A percentile compares a stretch with the other conserved stretches of the same genome.
Evolutionary conservation across 441 rosid species (phyloP).

Genomic region (Geranium incanum): DNA sequence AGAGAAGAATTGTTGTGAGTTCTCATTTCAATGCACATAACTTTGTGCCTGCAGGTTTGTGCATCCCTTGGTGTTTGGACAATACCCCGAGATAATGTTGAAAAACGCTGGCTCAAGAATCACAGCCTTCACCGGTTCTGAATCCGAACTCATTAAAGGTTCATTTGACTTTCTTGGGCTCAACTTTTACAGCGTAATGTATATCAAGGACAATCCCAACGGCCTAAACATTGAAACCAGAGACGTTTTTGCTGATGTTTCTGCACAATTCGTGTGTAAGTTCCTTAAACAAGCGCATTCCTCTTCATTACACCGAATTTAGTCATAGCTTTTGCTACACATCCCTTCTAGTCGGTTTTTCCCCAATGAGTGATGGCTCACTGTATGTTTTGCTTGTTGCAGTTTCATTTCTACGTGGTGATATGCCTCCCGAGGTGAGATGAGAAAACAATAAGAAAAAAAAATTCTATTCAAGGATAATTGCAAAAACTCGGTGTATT

Average conservation of each 20-base stretch:
- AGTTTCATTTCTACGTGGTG: neutral
- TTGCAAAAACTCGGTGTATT: neutral
- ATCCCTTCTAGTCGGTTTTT: neutral
- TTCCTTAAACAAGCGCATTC: neutral
- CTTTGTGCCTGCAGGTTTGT: slow-evolving; percentile 18
- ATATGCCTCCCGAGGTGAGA: neutral
- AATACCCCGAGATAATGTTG: slow-evolving; percentile 22
- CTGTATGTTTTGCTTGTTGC: neutral
- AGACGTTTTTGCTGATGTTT: slow-evolving; percentile 17
- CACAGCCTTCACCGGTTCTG: slow-evolving; percentile 19
- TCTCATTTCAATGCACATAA: neutral
- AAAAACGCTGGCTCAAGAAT: slow-evolving; percentile 21
- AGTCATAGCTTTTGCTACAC: too few relatives aligned
- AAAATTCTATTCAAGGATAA: neutral
- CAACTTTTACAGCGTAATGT: slow-evolving; percentile 13
- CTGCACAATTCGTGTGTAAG: slow-evolving; percentile 11
- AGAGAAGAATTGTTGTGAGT: too few relatives aligned
- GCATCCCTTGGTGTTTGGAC: slow-evolving; percentile 22
- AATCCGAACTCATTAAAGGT: slow-evolving; percentile 19
- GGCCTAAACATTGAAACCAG: slow-evolving; percentile 13
- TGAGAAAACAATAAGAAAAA: neutral
- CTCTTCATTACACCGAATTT: too few relatives aligned
- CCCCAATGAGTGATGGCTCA: neutral
- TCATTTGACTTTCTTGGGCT: slow-evolving; percentile 19
- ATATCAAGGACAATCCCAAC: slow-evolving; percentile 13